A percentile compares a stretch with the other conserved stretches of the same genome.
These are phyloP conservation scores for Sugiyamaella pinicola DNA, from an alignment of 1,139 yeast species.

Conservation along the genomic window DNA sequence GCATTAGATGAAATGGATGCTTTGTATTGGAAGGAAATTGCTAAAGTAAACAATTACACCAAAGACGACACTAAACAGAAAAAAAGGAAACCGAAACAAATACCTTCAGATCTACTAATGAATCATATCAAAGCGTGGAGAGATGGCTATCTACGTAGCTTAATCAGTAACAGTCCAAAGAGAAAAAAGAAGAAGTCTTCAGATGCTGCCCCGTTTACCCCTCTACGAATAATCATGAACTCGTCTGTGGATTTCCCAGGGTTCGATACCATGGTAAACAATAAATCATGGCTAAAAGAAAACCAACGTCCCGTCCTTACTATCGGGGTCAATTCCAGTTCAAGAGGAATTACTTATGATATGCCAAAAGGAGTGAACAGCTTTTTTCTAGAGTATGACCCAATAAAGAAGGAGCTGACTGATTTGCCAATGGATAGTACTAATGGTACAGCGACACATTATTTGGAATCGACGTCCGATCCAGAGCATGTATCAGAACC, in stretches of 20 bases:
- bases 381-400: constrained; percentile 17
- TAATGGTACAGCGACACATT: not conserved
- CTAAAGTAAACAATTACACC: not conserved
- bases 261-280: constrained; percentile 20
- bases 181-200: not conserved
- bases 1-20: constrained; percentile 34
- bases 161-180: not conserved
- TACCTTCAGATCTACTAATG: constrained; percentile 30
- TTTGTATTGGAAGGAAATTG: constrained; percentile 20
- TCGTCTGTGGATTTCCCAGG: constrained; percentile 27
- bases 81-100: constrained; percentile 12
- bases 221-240: constrained; percentile 26
- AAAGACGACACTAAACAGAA: not conserved
- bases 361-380: constrained; percentile 11
- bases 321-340: constrained; percentile 23
- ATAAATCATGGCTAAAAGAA: constrained; percentile 21
- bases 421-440: not conserved
- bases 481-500: not conserved
- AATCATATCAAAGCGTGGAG: constrained; percentile 30
- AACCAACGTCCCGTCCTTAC: constrained; percentile 24
- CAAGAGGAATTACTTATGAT: constrained; percentile 5
- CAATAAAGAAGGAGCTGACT: not conserved
- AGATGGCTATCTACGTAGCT: constrained; percentile 24
- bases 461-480: not conserved
- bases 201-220: constrained; percentile 20